Conservation (phyloP, 768 basidiomycete species). For the Pleurotus cornucopiae region DNA sequence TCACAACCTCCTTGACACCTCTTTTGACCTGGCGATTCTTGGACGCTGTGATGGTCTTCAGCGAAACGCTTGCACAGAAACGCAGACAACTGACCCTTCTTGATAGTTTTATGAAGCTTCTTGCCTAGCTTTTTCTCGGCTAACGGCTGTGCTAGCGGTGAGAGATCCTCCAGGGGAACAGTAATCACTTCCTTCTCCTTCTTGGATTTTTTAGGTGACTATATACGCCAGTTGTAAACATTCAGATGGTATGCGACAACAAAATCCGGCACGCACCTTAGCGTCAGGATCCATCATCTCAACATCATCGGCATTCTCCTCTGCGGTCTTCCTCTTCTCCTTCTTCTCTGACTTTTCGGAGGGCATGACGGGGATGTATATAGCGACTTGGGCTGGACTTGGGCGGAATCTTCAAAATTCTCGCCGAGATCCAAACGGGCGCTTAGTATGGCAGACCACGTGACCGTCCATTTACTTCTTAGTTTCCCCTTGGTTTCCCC, state of each 20-base stretch:
- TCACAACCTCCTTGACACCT: conserved; percentile 98
- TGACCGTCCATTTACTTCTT: no score
- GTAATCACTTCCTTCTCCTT: conserved; percentile 63
- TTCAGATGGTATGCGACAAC: not conserved
- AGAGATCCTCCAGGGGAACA: conserved; percentile 77
- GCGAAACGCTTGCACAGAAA: not conserved
- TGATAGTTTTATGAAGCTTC: conserved; percentile 92
- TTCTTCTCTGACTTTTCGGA: conserved; percentile 79
- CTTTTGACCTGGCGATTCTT: conserved; percentile 94
- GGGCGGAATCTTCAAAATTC: no score
- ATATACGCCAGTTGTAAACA: conserved; percentile 14
- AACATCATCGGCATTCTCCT: conserved; percentile 46
- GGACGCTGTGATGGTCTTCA: conserved; percentile 54
- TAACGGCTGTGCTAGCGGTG: conserved; percentile 91
- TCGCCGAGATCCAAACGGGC: no score
- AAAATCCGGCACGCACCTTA: conserved; percentile 19
- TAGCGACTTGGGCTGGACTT: no score
- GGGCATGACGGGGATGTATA: conserved; percentile 34
- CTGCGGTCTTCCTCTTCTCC: conserved; percentile 55
- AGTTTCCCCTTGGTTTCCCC: no score
- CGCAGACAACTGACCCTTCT: conserved; percentile 58
- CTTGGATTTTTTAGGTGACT: conserved; percentile 58
- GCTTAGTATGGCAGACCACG: no score
- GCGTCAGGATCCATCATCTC: conserved; percentile 38
- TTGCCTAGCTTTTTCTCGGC: conserved; percentile 92